These are phyloP conservation scores for Bromus sterilis DNA, from an alignment of 176 grass and related monocot genomes.

Conservation along the genomic window DNA sequence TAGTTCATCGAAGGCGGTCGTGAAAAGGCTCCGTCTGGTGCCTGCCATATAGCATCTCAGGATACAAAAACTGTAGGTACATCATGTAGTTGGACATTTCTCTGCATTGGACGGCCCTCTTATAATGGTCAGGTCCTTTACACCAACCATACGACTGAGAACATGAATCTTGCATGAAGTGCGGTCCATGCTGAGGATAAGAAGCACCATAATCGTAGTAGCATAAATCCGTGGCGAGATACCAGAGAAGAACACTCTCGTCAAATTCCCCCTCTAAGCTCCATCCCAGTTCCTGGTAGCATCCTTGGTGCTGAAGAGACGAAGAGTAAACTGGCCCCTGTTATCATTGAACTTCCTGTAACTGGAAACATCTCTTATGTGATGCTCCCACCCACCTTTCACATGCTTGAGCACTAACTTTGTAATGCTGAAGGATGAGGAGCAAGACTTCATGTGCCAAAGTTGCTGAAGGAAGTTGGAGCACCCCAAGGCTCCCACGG, in stretches of 20 bases:
- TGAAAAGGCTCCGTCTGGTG: neutral
- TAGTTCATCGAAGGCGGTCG: neutral
- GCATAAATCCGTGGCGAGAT: neutral
- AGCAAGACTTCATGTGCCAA: neutral
- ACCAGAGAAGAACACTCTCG: neutral
- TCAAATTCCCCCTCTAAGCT: neutral
- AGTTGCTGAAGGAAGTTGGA: neutral
- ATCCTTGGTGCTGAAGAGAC: neutral
- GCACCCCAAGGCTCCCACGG: neutral
- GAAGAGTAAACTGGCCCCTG: neutral
- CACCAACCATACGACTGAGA: too few relatives aligned
- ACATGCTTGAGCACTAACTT: neutral
- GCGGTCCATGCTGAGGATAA: too few relatives aligned
- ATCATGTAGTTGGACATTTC: slow-evolving; percentile 4
- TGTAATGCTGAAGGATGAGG: neutral
- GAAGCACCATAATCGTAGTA: too few relatives aligned
- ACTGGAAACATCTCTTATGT: neutral
- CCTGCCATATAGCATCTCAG: neutral
- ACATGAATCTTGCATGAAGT: too few relatives aligned
- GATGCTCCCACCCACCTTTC: neutral
- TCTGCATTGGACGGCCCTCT: neutral
- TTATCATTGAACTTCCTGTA: neutral
- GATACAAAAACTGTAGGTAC: neutral
- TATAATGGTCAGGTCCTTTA: too few relatives aligned
- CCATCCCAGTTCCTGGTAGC: neutral